Base-by-base conservation (phyloP, 2,329 filamentous ascomycete genomes). In the Dactylellina cionopaga region DNA sequence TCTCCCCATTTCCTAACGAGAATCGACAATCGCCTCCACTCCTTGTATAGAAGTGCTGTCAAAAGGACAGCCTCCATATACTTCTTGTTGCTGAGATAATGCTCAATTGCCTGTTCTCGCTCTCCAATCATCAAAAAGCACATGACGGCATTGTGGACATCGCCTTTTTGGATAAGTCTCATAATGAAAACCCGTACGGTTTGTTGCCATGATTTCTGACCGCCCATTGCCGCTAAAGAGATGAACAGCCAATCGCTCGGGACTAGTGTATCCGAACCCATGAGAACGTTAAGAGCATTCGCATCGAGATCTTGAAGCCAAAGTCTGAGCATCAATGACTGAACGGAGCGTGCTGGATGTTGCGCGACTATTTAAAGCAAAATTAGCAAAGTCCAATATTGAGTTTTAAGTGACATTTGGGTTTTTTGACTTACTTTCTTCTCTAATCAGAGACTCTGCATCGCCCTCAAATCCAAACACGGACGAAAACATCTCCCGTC, bases 191-290 rank as follows among this genome's bases (percentile, higher is more conserved):
- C 89, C 66, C 94, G 90, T 0, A 92, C 92, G 13, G 98, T 87
- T 79, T 96, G 96, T 79, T 96, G 93, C 77, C 96, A 91, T 0
- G 92, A 92, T 35, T 87, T 84, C 73, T 88, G 84, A 1, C 88
- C 86, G 55, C 91, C 92, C 81, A 98, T 96, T 39, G 92, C 91
- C 78, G 92, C 96, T 55, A 99, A 82, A 9, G 95, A 94, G 33
- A 99, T 83, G 68, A 98, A 82, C 92, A 99, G 97, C 95, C 95
- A 99, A 80, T 98, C 95, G 0, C 92, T 91, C 1, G 91, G 92
- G 7, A 92, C 94, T 86, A 95, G 93, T n/a, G 91, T 90, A 75
- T 94, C 88, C 0, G 92, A 90, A 43, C 88, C 83, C 35, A 88
- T 82, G 83, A 89, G 91, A 1, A 91, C 88, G 9, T 88, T 86